Evolutionary conservation across 192 early-diverging fungal species (phyloP), one percentile per base, ranked within the genome.

Genomic region (Globomyces pollinis-pini): DNA sequence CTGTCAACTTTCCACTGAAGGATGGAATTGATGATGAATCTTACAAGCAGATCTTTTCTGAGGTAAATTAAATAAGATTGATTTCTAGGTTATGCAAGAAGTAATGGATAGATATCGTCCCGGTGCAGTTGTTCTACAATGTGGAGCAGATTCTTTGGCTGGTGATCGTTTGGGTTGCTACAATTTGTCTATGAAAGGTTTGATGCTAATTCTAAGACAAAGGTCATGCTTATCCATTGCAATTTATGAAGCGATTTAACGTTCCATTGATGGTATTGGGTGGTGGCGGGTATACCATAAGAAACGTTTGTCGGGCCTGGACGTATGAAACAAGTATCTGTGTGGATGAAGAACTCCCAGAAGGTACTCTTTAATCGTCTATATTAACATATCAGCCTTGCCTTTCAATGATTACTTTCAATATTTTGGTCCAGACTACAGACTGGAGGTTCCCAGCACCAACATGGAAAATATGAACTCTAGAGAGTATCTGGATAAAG

Each of bases 21-120:
- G 93, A 94, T 50, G 96, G 96, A 21, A 82, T 84, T 39, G 93
- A 97, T 65, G 96, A 99, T 65, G 85, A 83, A 54, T 85, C 88
- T 2, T 99, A 92, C 51, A 69, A 83, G 36, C 61, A 18, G 13
- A 67, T 83, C 24, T 80, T 80, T 57, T 61, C 26, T n/a, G 44
- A 47, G 28, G 44, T 47, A 26, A 29, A 16, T 34, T 11, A 1
- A 56, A 23, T 7, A 54, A 35, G 23, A n/a, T 15, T 44, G 20
- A 59, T 13, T 26, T n/a, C n/a, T 57, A 77, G 68, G 84, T 98
- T n/a, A 90, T 98, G 78, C 79, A 88, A 44, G 80, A 89, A 13
- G 91, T 97, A 29, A 94, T 99, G 88, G 87, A 91, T 50, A 88
- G 86, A 63, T 99, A 93, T 64, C 71, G 84, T 21, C 96, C 96